Evolutionary conservation across 148 eudicot genomes (phyloP), one percentile per base, ranked within the genome.

Genomic region (Euryodendron excelsum): DNA sequence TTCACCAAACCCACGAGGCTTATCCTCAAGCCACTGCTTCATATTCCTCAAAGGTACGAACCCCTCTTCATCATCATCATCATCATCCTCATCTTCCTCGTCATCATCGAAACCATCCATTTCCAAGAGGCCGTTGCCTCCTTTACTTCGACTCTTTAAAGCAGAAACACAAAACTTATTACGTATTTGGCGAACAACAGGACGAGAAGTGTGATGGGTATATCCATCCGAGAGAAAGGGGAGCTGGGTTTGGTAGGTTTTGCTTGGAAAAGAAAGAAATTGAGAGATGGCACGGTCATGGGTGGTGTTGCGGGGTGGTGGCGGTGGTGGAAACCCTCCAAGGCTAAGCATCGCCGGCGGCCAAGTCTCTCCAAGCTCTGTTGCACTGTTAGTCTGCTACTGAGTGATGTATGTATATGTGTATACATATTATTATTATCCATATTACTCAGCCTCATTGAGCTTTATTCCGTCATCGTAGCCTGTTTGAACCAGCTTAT

Each of bases 1-100:
- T 80, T 89, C 93, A 30, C 98, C 99, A 83, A 96, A 93, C 25
- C 99, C 99, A 77, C 77, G 80, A 48, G 99, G 99, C 84, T 84
- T 92, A 21, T 81, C 83, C 86, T 69, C 66, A 39, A 84, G 75
- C 93, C 91, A 93, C 21, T 82, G 75, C 76, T 89, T 86, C 90
- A 92, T 88, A 77, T 80, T 83, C 28, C 64, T 67, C 75, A 80
- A 63, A 18, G 96, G 93, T 62, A 93, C 53, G 70, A 84, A 39
- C 69, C 69, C 78, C n/a, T 81, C 91, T 37, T 90, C 92, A 18
- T 86, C 92, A 5, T 83, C 90, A n/a, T 82, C 88, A 20, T 81
- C 87, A 3, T 45, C 89, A 0, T 81, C 86, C 0, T 33, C 84
- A 0, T 81, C 86, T 18, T 77, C 82, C 4, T 77, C 85, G 1